Conservation (phyloP, 257 asterid genomes). For the Solanum tarapatanum region DNA sequence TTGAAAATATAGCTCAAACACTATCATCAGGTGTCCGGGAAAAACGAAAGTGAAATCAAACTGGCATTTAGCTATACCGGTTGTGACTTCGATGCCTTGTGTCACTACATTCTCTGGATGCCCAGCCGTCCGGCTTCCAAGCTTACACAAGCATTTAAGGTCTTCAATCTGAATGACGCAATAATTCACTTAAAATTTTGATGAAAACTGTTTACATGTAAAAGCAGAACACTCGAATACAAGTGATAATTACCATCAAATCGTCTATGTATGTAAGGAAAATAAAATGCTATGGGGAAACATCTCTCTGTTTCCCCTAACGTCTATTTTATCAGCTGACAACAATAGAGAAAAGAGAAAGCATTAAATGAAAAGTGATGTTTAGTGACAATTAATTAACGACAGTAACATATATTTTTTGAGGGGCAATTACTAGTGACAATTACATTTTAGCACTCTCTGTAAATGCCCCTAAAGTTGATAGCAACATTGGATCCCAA, state of each 20-base stretch:
- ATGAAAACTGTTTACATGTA: not conserved
- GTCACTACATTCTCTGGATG: conserved; percentile 43
- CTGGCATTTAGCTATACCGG: conserved; percentile 17
- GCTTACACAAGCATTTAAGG: conserved; percentile 27
- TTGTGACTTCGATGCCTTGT: conserved; percentile 42
- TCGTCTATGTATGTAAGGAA: not conserved
- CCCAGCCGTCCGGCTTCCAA: conserved; percentile 41
- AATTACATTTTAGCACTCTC: no score
- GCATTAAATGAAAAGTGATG: no score
- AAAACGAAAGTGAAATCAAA: not conserved
- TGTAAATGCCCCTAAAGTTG: no score
- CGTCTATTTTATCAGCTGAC: not conserved
- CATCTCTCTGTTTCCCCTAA: not conserved
- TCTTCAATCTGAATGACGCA: conserved; percentile 24
- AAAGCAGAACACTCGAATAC: not conserved
- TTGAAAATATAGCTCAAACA: not conserved
- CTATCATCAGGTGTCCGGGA: not conserved
- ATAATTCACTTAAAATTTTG: not conserved
- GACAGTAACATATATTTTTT: no score
- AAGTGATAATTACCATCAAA: not conserved
- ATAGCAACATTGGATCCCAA: no score
- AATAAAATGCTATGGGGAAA: not conserved
- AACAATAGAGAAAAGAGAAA: not conserved
- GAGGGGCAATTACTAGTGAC: no score
- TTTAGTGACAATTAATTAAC: no score